Evolutionary conservation across 257 asterid species (phyloP), one percentile per base, ranked within the genome.

Genomic region (Ehretia macrophylla): DNA sequence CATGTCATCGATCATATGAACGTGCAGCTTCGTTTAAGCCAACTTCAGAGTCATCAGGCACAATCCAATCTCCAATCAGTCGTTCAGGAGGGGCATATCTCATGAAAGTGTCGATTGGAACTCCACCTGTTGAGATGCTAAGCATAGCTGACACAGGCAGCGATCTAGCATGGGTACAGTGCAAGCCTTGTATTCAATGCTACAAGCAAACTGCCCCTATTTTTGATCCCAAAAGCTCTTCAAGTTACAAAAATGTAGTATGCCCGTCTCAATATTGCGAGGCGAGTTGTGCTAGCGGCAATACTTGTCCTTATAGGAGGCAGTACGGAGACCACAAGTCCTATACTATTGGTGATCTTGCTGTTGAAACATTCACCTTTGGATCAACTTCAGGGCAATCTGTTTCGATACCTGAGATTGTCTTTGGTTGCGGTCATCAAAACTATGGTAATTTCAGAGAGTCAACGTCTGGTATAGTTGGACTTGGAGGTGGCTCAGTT

Each of bases 111-210:
- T 5, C 50, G 10, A 55, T 86, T 14, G 95, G 95, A 9, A 79
- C 72, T 0, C 95, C 95, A 10, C 84, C 93, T 0, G 55, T 72
- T 12, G 75, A 71, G 22, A 54, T 64, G 8, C 22, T 68, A 1
- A 85, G 74, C 13, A 73, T 79, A n/a, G 81, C 83, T 8, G 89
- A 83, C 46, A 86, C 92, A 0, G 87, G 92, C 0, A 83, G 92
- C 52, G 89, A 86, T 9, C 42, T 86, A 17, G 58, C 79, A 0
- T 83, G 95, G 95, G 73, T 81, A 5, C 95, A 81, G 22, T 86
- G 89, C 72, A 6, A 32, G 39, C 87, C 95, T 4, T 83, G 92
- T 68, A 8, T 14, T 0, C 8, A 32, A 0, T 83, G 95, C 67
- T 83, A 59, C 77, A 11, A 72, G 1, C 92, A 86, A 67, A 57